A percentile compares a stretch with the other conserved stretches of the same genome.
Evolutionary conservation across 352 stramenopile genomes (phyloP).

Genomic region (Phytophthora agathidicida): DNA sequence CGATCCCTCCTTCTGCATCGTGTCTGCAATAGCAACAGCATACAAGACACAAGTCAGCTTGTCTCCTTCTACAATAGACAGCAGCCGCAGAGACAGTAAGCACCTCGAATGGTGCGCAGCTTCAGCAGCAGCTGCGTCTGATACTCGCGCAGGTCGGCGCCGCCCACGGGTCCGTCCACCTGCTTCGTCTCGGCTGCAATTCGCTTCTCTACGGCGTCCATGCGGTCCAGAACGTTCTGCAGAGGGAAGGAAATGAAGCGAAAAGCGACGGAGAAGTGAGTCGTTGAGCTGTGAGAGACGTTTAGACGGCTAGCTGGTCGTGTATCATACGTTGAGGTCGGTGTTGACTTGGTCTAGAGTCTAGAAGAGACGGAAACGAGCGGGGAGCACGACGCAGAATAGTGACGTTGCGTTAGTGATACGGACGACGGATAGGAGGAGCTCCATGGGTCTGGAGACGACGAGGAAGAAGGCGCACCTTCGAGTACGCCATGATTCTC

Average conservation of each 20-base stretch:
- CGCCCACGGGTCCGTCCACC: slow-evolving; percentile 59
- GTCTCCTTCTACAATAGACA: background rate
- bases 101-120: slow-evolving; percentile 65
- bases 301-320: background rate
- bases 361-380: slow-evolving; percentile 1
- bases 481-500: slow-evolving; percentile 23
- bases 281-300: background rate
- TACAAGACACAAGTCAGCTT: background rate
- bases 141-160: slow-evolving; percentile 72
- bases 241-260: background rate
- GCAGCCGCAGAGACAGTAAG: background rate
- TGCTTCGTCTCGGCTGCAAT: slow-evolving; percentile 37
- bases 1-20: slow-evolving; percentile 66
- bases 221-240: slow-evolving; percentile 54
- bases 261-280: background rate
- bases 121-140: slow-evolving; percentile 67
- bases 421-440: background rate
- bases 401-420: background rate
- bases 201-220: slow-evolving; percentile 57
- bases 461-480: slow-evolving; percentile 6
- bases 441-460: background rate
- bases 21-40: slow-evolving; percentile 45
- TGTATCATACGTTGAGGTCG: slow-evolving; percentile 38
- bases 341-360: slow-evolving; percentile 37
- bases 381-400: background rate